Percentiles rank a stretch among this genome's conserved stretches.
Evolutionary conservation across 2,329 filamentous ascomycete species (phyloP).

Genomic region (Fusarium paranaense): DNA sequence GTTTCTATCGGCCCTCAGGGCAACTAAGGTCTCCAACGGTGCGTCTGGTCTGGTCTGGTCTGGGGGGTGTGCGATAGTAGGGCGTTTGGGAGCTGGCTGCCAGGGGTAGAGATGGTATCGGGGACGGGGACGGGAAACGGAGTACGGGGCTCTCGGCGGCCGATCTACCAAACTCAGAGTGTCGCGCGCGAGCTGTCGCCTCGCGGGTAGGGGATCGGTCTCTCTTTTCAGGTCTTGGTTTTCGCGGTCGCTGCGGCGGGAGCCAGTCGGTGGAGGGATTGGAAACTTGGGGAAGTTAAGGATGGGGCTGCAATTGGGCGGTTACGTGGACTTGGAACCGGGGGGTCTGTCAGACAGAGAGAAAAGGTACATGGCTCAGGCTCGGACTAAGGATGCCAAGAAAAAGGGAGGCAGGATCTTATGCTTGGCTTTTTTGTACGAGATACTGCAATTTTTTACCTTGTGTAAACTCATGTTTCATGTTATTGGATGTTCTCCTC

Average conservation of each 20-base stretch:
- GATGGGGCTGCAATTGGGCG: constrained; percentile 36
- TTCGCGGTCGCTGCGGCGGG: background rate
- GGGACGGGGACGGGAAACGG: background rate
- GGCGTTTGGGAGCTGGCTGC: background rate
- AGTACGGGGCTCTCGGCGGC: background rate
- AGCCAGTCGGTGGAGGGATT: constrained; percentile 11
- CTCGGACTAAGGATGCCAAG: constrained; percentile 1
- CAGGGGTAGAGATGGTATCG: background rate
- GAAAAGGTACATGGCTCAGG: background rate
- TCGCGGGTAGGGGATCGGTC: background rate
- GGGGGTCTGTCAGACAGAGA: constrained; percentile 9
- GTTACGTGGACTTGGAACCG: constrained; percentile 34
- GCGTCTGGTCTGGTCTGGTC: background rate
- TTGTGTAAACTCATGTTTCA: background rate
- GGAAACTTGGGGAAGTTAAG: constrained; percentile 28
- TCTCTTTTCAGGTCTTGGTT: background rate
- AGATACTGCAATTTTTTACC: background rate
- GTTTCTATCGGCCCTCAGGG: background rate
- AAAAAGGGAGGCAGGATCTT: background rate
- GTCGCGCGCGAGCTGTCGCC: background rate
- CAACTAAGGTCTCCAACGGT: background rate
- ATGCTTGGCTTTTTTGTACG: background rate
- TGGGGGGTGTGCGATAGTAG: background rate
- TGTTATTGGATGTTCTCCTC: background rate
- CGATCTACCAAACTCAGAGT: background rate